A percentile compares a stretch with the other conserved stretches of the same genome.
These are phyloP conservation scores for Quercus phellos DNA, from an alignment of 331 rosid species.

Conservation along the genomic window DNA sequence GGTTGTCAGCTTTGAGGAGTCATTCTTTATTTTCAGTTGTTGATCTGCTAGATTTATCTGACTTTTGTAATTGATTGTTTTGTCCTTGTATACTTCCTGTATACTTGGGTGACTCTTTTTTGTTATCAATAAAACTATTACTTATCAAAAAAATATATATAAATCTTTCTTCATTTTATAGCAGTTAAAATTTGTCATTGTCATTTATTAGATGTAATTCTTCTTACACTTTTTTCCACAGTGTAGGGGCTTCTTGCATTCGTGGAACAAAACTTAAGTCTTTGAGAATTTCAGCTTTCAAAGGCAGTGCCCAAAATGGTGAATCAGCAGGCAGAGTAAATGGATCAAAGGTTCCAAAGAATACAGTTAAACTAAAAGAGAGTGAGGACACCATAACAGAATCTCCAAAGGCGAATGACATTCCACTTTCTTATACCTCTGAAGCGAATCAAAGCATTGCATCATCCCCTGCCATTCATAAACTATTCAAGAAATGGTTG, in stretches of 20 bases:
- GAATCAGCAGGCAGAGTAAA: slow-evolving; percentile 44
- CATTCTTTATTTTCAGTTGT: too few relatives aligned
- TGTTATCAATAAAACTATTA: too few relatives aligned
- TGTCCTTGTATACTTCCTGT: too few relatives aligned
- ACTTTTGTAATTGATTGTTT: too few relatives aligned
- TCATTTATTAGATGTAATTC: not conserved
- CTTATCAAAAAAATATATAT: too few relatives aligned
- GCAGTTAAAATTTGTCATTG: not conserved
- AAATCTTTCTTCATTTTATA: not conserved
- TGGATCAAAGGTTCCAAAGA: slow-evolving; percentile 52
- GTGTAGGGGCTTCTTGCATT: slow-evolving; percentile 68
- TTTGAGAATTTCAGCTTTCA: slow-evolving; percentile 63
- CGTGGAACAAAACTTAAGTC: slow-evolving; percentile 51
- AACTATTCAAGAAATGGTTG: slow-evolving; percentile 64
- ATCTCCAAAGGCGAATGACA: slow-evolving; percentile 52
- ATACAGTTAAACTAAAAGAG: slow-evolving; percentile 57
- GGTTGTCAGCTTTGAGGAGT: too few relatives aligned
- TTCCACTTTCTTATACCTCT: slow-evolving; percentile 60
- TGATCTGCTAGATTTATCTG: too few relatives aligned
- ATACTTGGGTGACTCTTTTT: too few relatives aligned
- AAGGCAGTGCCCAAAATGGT: slow-evolving; percentile 55
- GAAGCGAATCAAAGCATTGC: slow-evolving; percentile 46
- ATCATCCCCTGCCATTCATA: slow-evolving; percentile 57
- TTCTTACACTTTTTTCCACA: slow-evolving; percentile 48
- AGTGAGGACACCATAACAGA: slow-evolving; percentile 40